Evolutionary conservation across 192 early-diverging fungal species (phyloP).

Genomic region (Piromyces finnis): DNA sequence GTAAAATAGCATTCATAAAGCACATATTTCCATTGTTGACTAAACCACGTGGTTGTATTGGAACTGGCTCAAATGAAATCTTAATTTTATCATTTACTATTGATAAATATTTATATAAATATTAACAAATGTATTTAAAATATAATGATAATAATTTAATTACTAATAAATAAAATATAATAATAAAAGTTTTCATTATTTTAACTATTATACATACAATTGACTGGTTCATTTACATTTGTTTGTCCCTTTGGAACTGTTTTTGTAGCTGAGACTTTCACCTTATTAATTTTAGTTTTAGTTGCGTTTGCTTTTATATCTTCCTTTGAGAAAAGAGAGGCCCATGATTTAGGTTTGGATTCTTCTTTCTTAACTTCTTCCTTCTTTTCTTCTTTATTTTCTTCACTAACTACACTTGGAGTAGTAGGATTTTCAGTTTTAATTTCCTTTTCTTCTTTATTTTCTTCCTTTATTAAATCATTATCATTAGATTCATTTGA

Average conservation of each 20-base stretch:
- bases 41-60: conserved; percentile 71
- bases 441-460: neutral
- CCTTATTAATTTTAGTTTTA: neutral
- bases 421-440: neutral
- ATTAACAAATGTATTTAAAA: too few relatives aligned
- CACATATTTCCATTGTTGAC: conserved; percentile 96
- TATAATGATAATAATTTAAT: too few relatives aligned
- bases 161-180: too few relatives aligned
- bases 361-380: conserved; percentile 6
- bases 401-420: neutral
- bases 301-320: neutral
- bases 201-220: neutral
- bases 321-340: conserved; percentile 9
- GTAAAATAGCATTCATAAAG: conserved; percentile 93
- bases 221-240: neutral
- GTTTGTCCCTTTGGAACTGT: neutral
- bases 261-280: conserved; percentile 1
- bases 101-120: too few relatives aligned
- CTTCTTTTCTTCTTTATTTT: conserved; percentile 22
- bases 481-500: neutral
- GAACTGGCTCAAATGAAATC: conserved; percentile 8
- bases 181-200: too few relatives aligned
- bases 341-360: conserved; percentile 20
- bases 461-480: neutral
- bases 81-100: conserved; percentile 4